Evolutionary conservation across 768 basidiomycete genomes (phyloP).

Genomic region (Tricholoma furcatifolium): DNA sequence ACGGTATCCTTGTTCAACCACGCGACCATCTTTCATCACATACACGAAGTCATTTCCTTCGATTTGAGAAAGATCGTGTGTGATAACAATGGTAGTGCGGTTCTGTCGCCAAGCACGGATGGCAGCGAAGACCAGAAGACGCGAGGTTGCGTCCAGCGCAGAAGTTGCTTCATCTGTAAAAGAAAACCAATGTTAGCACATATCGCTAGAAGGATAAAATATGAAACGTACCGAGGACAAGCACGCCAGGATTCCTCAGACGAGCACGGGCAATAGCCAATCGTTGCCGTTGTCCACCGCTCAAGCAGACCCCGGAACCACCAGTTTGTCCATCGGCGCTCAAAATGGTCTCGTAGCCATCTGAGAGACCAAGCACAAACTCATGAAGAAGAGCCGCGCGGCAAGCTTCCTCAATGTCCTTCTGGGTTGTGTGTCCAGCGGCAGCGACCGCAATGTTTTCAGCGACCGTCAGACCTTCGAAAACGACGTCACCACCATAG

Average conservation of each 20-base stretch:
- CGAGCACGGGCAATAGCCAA: conserved; percentile 86
- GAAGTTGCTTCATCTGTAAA: conserved; percentile 74
- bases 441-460: conserved; percentile 83
- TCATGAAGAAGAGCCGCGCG: conserved; percentile 84
- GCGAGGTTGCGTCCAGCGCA: conserved; percentile 83
- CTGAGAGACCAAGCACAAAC: conserved; percentile 80
- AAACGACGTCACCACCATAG: conserved; percentile 54
- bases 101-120: conserved; percentile 66
- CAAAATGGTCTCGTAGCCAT: conserved; percentile 84
- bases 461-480: conserved; percentile 78
- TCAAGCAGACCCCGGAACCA: conserved; percentile 56
- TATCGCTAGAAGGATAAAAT: neutral
- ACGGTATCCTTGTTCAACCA: conserved; percentile 89
- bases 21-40: conserved; percentile 75
- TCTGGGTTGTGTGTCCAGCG: conserved; percentile 54
- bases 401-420: conserved; percentile 81
- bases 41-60: conserved; percentile 80
- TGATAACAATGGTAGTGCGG: conserved; percentile 91
- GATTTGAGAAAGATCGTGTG: conserved; percentile 92
- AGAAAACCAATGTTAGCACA: conserved; percentile 1
- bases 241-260: conserved; percentile 80
- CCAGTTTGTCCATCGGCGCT: conserved; percentile 50
- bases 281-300: conserved; percentile 91
- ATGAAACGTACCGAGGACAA: conserved; percentile 78
- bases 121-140: conserved; percentile 79